Conservation (phyloP, 1,284 basidiomycete species). For the Microbotryum silenes-acaulis region DNA sequence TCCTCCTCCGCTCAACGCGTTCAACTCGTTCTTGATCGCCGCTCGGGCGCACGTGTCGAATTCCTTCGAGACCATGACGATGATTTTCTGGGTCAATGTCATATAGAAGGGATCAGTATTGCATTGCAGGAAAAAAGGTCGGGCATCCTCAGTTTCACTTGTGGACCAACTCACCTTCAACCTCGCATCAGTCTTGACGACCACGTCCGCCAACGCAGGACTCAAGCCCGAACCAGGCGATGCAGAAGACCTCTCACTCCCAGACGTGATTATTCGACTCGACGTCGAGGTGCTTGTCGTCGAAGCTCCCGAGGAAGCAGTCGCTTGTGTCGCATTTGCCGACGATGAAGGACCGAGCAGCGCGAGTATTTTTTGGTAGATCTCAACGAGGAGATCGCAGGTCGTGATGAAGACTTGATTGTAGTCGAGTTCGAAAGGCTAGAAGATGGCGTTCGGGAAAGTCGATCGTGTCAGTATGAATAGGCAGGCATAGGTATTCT, state of each 20-base stretch:
- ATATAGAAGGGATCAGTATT: background rate
- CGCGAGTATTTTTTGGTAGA: slow-evolving; percentile 72
- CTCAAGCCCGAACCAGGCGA: slow-evolving; percentile 33
- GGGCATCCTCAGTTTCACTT: too few relatives aligned
- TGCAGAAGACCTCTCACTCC: slow-evolving; percentile 3
- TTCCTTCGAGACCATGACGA: slow-evolving; percentile 63
- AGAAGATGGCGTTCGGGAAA: background rate
- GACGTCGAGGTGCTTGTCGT: slow-evolving; percentile 51
- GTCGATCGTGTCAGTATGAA: background rate
- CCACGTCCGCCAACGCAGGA: slow-evolving; percentile 50
- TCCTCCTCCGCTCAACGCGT: slow-evolving; percentile 47
- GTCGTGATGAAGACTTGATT: slow-evolving; percentile 75
- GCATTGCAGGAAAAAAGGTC: background rate
- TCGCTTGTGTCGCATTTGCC: slow-evolving; percentile 42
- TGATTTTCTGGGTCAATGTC: slow-evolving; percentile 58
- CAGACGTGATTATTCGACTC: background rate
- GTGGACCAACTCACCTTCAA: slow-evolving; percentile 55
- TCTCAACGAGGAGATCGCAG: slow-evolving; percentile 73
- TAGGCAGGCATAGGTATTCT: background rate
- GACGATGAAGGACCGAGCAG: slow-evolving; percentile 53
- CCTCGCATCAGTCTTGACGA: slow-evolving; percentile 68
- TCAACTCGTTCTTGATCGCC: slow-evolving; percentile 69
- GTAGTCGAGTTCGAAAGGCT: slow-evolving; percentile 80
- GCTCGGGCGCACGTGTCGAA: slow-evolving; percentile 68
- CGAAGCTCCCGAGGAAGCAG: slow-evolving; percentile 42